Percentiles rank a stretch among this genome's conserved stretches.
These are phyloP conservation scores for Metschnikowia noctiluminum DNA, from an alignment of 805 yeast genomes.

Conservation along the genomic window DNA sequence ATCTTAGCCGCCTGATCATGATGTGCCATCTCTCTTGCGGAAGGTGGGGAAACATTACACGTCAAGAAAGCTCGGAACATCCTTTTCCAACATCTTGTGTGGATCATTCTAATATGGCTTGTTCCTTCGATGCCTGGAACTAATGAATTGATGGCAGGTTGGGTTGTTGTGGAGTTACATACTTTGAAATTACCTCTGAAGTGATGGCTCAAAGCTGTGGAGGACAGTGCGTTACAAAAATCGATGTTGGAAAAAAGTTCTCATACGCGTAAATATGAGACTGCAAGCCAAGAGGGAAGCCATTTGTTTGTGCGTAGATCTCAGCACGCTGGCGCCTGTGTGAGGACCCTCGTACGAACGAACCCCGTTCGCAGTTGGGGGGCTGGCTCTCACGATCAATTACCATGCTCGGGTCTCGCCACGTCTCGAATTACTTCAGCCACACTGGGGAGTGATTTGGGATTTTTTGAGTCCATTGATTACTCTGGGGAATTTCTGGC, in stretches of 20 bases:
- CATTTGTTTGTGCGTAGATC: slow-evolving; percentile 12
- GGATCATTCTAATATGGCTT: too few relatives aligned
- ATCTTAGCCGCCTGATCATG: too few relatives aligned
- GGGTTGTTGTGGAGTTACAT: slow-evolving; percentile 3
- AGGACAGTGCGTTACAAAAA: slow-evolving; percentile 14
- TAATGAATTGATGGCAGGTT: background rate
- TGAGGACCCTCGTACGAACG: too few relatives aligned
- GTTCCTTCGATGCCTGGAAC: too few relatives aligned
- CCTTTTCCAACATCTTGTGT: background rate
- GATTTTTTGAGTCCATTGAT: too few relatives aligned
- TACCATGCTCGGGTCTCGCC: too few relatives aligned
- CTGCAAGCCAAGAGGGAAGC: slow-evolving; percentile 2
- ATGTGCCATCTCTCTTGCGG: background rate
- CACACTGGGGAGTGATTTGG: too few relatives aligned
- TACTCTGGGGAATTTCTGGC: too few relatives aligned
- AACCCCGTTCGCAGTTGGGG: background rate
- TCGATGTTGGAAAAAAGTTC: slow-evolving; percentile 24
- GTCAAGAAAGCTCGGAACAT: background rate
- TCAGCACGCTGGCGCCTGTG: slow-evolving; percentile 6
- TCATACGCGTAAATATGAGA: slow-evolving; percentile 20
- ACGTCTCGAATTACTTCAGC: too few relatives aligned
- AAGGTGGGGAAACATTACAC: background rate
- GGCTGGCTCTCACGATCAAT: background rate
- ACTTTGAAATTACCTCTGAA: slow-evolving; percentile 12
- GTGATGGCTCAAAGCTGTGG: slow-evolving; percentile 3